These are phyloP conservation scores for Glycine soja DNA, from an alignment of 306 rosid species.

Conservation along the genomic window DNA sequence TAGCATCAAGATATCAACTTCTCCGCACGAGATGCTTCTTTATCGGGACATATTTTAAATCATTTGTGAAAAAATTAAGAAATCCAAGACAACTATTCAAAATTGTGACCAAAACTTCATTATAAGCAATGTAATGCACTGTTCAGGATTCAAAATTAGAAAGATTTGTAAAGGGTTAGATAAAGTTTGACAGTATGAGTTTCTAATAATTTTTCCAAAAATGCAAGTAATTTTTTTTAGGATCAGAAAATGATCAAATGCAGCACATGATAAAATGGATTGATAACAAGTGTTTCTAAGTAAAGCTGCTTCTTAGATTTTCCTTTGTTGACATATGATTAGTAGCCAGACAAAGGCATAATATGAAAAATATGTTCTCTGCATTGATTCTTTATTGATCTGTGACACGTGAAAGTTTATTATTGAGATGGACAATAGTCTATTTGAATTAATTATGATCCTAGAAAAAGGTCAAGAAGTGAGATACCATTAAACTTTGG, in stretches of 20 bases:
- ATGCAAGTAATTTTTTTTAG: not conserved
- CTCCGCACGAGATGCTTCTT: too few species aligned
- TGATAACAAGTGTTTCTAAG: not conserved
- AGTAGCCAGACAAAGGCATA: not conserved
- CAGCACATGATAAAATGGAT: not conserved
- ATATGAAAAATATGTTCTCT: not conserved
- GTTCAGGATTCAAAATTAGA: too few species aligned
- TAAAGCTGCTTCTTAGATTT: not conserved
- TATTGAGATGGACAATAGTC: not conserved
- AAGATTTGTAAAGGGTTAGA: too few species aligned
- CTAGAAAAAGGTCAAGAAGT: constrained; percentile 1
- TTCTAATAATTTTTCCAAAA: not conserved
- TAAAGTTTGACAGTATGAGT: too few species aligned
- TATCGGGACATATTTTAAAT: too few species aligned
- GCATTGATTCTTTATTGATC: not conserved
- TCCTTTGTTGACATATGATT: not conserved
- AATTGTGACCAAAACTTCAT: too few species aligned
- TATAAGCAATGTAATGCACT: too few species aligned
- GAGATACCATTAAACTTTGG: constrained; percentile 77
- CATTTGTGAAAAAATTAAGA: too few species aligned
- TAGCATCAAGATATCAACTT: too few species aligned
- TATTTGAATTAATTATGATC: not conserved
- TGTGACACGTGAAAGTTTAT: not conserved
- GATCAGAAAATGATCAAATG: not conserved
- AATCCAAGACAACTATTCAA: too few species aligned